phyloP scores from a whole-genome alignment of 176 grass and related monocot genomes.

The Rhynchospora breviuscula region DNA sequence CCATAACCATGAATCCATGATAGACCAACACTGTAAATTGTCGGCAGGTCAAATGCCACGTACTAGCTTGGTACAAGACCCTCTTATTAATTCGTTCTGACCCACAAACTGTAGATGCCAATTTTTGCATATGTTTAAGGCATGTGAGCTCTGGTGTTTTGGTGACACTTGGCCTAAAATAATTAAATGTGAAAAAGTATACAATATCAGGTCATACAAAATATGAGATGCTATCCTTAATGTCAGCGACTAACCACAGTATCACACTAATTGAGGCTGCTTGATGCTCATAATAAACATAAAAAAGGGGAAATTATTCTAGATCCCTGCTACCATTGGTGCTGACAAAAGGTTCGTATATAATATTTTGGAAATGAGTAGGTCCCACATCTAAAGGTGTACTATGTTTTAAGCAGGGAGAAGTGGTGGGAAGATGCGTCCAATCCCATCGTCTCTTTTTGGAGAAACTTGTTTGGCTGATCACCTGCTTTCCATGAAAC shows the following conservation, averaged over 20 bases:
- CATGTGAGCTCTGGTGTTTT: background rate
- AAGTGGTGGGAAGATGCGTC: background rate
- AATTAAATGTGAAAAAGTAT: background rate
- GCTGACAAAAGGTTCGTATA: background rate
- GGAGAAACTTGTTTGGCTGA: background rate
- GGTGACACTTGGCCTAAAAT: background rate
- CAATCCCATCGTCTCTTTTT: background rate
- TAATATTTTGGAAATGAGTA: background rate
- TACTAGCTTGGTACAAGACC: background rate
- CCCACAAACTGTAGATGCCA: background rate
- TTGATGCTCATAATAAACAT: background rate
- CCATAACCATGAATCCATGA: background rate
- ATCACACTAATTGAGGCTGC: background rate
- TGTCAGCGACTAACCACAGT: background rate
- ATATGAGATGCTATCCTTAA: background rate
- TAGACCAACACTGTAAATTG: background rate
- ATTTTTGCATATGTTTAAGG: background rate
- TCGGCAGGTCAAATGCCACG: background rate
- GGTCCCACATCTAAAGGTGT: background rate
- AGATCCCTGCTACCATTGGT: background rate
- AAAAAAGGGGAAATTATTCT: background rate
- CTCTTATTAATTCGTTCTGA: background rate
- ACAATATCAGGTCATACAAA: background rate
- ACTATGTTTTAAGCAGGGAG: background rate
- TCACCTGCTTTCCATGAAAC: slow-evolving; percentile 4